phyloP scores from a whole-genome alignment of 2,329 filamentous ascomycete genomes.

The Tolypocladium sp. region DNA sequence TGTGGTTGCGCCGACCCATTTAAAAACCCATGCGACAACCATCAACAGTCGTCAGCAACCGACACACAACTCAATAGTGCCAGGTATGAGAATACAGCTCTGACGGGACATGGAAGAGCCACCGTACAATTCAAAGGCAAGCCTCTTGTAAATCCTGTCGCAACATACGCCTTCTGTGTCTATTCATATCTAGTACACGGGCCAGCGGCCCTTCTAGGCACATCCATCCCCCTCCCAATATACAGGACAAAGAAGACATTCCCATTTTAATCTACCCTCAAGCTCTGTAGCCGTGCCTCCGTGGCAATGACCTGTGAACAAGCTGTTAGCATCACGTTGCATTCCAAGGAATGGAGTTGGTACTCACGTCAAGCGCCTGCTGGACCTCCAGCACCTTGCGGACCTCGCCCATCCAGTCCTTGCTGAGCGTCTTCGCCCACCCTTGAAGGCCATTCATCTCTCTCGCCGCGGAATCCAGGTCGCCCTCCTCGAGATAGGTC shows the following conservation, averaged over 20 bases:
- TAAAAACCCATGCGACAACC: not conserved
- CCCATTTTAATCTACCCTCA: conserved; percentile 62
- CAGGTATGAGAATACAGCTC: not conserved
- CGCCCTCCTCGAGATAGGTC: conserved; percentile 82
- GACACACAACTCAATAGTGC: not conserved
- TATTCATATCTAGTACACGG: conserved; percentile 29
- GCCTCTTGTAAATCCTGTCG: not conserved
- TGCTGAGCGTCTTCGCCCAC: conserved; percentile 91
- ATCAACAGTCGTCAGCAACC: not conserved
- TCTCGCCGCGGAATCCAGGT: conserved; percentile 80
- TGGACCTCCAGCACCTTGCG: conserved; percentile 89
- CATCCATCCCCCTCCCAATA: conserved; percentile 17
- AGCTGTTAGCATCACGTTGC: not conserved
- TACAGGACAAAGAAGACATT: conserved; percentile 25
- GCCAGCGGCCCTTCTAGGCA: conserved; percentile 16
- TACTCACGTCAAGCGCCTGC: conserved; percentile 87
- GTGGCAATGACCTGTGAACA: conserved; percentile 69
- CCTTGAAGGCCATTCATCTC: conserved; percentile 91
- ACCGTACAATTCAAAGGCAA: not conserved
- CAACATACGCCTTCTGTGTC: conserved; percentile 11
- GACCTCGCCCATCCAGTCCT: conserved; percentile 88
- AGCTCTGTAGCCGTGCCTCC: conserved; percentile 79
- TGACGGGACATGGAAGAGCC: not conserved
- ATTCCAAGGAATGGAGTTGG: not conserved
- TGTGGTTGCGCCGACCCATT: not conserved